Evolutionary conservation across 257 asterid genomes (phyloP), one percentile per base, ranked within the genome.

Genomic region (Echites panduratus): DNA sequence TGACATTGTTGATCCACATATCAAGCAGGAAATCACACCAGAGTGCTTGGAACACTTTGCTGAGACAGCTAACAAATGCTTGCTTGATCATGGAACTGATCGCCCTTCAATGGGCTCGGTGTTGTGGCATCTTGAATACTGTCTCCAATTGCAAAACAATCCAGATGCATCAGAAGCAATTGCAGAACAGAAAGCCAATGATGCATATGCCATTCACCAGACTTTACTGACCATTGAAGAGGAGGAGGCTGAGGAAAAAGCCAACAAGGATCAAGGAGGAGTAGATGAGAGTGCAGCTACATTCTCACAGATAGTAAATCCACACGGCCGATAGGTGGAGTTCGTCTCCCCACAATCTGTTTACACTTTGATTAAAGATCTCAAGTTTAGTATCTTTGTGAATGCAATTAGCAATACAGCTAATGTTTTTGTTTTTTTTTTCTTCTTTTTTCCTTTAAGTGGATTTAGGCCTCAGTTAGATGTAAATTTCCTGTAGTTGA

Each of bases 51-150:
- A 80, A 67, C 85, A 81, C 61, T 92, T 81, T 11, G 65, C 78
- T 1, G 87, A 85, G 58, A 84, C 87, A n/a, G 92, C 92, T 0
- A 81, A 68, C 45, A 88, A 81, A 41, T 92, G 96, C 70, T 80
- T 92, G 83, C 76, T 85, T 10, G 94, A 92, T 48, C 74, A 76
- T 2, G 90, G 96, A 16, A 53, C 70, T 12, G 77, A 80, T 45
- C 84, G 96, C 64, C 98, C 98, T 17, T 71, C 98, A 5, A 90
- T 92, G 94, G 98, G 91, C 8, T 72, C 86, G 2, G 96, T 90
- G 1, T 47, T 92, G 45, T 83, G 92, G 92, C 82, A 84, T 77
- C 98, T 92, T 27, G 98, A 92, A 67, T 80, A 76, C 16, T 81
- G 89, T 19, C 70, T 77, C 7, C 87, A 85, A 41, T 22, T 92